Evolutionary conservation across 2,329 filamentous ascomycete genomes (phyloP).

Genomic region (Xylariaceae sp.): DNA sequence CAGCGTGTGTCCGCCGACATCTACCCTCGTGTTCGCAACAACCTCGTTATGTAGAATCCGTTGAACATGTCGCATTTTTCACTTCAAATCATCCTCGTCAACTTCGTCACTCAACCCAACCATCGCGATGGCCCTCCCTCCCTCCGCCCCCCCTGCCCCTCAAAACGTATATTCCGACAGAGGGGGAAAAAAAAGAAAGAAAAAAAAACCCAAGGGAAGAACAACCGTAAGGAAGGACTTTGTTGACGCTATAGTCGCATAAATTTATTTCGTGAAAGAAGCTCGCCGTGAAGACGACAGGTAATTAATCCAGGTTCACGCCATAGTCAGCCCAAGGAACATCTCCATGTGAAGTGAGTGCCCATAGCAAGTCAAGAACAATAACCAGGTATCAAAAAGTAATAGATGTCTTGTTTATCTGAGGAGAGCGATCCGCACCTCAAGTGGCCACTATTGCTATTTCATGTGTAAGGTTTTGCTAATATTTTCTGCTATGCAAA

Average conservation of each 20-base stretch:
- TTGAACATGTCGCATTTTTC: conserved; percentile 12
- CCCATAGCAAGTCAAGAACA: conserved; percentile 4
- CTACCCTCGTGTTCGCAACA: not conserved
- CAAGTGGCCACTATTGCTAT: not conserved
- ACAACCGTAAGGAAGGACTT: not conserved
- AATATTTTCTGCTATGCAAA: conserved; percentile 5
- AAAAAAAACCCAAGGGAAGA: not conserved
- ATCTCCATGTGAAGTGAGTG: conserved; percentile 8
- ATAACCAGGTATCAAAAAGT: conserved; percentile 9
- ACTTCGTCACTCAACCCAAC: not conserved
- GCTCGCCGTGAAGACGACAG: conserved; percentile 11
- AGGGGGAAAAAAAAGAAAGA: conserved; percentile 7
- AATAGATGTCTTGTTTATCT: conserved; percentile 1
- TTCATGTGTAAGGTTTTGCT: not conserved
- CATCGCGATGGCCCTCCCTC: conserved; percentile 6
- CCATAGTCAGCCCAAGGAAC: conserved; percentile 11
- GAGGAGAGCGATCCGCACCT: conserved; percentile 2
- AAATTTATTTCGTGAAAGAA: conserved; percentile 14
- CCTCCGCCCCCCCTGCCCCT: not conserved
- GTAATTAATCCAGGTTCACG: conserved; percentile 18
- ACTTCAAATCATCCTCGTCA: conserved; percentile 17
- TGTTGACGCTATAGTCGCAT: conserved; percentile 1
- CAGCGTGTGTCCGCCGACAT: conserved; percentile 1
- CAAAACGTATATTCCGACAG: conserved; percentile 10
- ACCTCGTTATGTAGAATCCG: not conserved